Conservation (phyloP, 306 rosid genomes). For the Abrus pulchellus region DNA sequence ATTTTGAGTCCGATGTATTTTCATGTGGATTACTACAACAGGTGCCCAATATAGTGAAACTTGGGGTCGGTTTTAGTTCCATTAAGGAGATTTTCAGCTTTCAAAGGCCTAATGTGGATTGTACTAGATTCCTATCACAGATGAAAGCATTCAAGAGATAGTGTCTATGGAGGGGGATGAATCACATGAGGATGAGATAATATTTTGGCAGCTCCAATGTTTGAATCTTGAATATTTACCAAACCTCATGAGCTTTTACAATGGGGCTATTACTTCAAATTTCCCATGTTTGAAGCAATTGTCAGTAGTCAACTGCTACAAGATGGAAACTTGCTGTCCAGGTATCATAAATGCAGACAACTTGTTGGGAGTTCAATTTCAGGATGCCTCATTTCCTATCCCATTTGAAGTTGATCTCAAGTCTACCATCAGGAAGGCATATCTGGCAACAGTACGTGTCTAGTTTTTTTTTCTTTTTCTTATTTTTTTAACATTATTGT, state of each 20-base stretch:
- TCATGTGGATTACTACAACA: constrained; percentile 9
- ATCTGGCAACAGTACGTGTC: not conserved
- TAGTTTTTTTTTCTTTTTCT: not conserved
- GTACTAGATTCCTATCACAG: not conserved
- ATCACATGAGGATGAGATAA: not conserved
- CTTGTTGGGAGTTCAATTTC: not conserved
- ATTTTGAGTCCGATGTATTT: not conserved
- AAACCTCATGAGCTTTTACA: constrained; percentile 25
- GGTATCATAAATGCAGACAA: not conserved
- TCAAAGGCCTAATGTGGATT: not conserved
- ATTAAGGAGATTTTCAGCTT: not conserved
- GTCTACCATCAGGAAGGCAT: not conserved
- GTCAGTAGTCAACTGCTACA: not conserved
- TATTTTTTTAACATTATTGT: not conserved
- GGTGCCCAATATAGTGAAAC: not conserved
- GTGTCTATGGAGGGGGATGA: not conserved
- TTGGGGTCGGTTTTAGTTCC: not conserved
- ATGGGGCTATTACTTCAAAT: constrained; percentile 10
- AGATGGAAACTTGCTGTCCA: constrained; percentile 31
- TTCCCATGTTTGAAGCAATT: constrained; percentile 39
- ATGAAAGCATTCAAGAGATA: constrained; percentile 37
- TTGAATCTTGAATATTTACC: not conserved
- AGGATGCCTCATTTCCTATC: not conserved
- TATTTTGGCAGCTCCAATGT: not conserved
- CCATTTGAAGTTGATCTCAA: not conserved